Conservation (phyloP, 257 asterid genomes). For the Asclepias syriaca region DNA sequence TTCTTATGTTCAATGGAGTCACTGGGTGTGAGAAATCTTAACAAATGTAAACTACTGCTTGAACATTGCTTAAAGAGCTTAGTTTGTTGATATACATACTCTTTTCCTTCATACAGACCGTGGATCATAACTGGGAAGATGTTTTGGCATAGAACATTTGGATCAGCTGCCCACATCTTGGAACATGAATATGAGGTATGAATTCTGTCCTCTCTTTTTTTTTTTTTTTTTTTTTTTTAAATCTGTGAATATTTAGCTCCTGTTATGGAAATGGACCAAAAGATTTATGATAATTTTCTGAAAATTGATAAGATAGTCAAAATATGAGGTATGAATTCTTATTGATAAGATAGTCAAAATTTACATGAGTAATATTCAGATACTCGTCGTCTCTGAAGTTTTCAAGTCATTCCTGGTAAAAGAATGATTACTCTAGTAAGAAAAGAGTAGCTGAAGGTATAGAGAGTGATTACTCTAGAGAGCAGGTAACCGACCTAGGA, state of each 20-base stretch:
- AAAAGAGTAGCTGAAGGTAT: background rate
- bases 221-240: background rate
- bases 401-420: background rate
- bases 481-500: background rate
- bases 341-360: background rate
- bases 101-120: slow-evolving; percentile 39
- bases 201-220: background rate
- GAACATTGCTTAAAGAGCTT: background rate
- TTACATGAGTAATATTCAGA: background rate
- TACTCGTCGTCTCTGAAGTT: background rate
- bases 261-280: background rate
- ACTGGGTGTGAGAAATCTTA: background rate
- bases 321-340: background rate
- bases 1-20: background rate
- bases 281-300: background rate
- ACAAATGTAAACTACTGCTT: background rate
- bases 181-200: slow-evolving; percentile 23
- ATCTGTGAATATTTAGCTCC: background rate
- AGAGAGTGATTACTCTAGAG: too few relatives aligned
- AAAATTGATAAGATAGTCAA: background rate
- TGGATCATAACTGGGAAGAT: slow-evolving; percentile 27
- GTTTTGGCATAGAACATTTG: slow-evolving; percentile 14
- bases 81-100: background rate
- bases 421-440: background rate
- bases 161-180: slow-evolving; percentile 12